These are phyloP conservation scores for Phytophthora hibernalis DNA, from an alignment of 352 stramenopile genomes.

Conservation along the genomic window DNA sequence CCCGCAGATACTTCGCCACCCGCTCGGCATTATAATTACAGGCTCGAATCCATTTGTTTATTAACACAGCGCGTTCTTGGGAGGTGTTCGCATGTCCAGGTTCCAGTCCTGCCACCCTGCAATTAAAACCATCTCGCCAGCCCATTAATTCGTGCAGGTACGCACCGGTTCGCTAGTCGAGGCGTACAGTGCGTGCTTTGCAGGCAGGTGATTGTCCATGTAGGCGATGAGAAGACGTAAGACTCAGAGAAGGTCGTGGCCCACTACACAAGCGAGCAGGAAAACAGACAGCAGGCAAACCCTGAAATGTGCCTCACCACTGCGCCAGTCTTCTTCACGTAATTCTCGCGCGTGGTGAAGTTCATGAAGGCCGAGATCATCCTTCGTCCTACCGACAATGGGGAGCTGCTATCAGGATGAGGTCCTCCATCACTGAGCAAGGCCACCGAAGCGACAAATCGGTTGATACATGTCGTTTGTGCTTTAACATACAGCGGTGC, in stretches of 20 bases:
- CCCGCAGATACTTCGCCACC: too few relatives aligned
- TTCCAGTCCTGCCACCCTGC: constrained; percentile 39
- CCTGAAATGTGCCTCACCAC: too few relatives aligned
- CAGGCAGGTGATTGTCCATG: constrained; percentile 61
- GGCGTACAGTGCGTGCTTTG: constrained; percentile 42
- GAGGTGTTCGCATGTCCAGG: constrained; percentile 43
- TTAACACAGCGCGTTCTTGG: constrained; percentile 19
- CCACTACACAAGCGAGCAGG: constrained; percentile 37
- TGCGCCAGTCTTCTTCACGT: too few relatives aligned
- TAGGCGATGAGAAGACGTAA: constrained; percentile 58
- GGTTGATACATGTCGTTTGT: constrained; percentile 12
- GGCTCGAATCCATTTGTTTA: constrained; percentile 34
- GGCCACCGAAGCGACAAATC: constrained; percentile 16
- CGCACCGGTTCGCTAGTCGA: constrained; percentile 52
- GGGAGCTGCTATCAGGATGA: constrained; percentile 16
- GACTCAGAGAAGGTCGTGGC: constrained; percentile 60
- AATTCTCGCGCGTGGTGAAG: constrained; percentile 59
- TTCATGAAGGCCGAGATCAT: constrained; percentile 62
- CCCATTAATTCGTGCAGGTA: background rate
- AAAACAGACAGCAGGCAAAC: constrained; percentile 1
- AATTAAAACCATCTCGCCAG: background rate
- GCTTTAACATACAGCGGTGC: constrained; percentile 5
- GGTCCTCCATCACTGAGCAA: constrained; percentile 3
- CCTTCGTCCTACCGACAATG: constrained; percentile 9
- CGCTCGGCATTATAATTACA: constrained; percentile 29